Evolutionary conservation across 805 yeast genomes (phyloP).

Genomic region (Yamadazyma ubonensis): DNA sequence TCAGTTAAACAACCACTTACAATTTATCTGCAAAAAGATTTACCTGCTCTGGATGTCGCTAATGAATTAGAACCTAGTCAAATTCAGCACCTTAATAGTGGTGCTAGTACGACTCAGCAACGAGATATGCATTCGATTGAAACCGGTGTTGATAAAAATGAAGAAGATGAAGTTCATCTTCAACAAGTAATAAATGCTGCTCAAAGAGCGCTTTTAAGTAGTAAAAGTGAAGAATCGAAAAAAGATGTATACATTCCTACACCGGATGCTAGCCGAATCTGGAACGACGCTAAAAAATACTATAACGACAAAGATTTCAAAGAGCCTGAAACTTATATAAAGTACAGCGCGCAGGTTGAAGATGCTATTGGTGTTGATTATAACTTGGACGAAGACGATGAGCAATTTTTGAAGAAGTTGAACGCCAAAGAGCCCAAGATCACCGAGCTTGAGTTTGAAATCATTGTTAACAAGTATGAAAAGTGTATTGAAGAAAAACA

Average conservation of each 20-base stretch:
- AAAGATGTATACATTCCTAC: conserved; percentile 83
- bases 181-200: conserved; percentile 87
- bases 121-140: conserved; percentile 88
- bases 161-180: conserved; percentile 94
- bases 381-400: conserved; percentile 89
- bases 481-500: conserved; percentile 73
- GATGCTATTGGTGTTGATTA: conserved; percentile 86
- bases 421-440: conserved; percentile 43
- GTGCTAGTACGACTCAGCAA: conserved; percentile 60
- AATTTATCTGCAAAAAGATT: conserved; percentile 71
- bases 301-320: conserved; percentile 61
- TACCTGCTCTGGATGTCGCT: conserved; percentile 66
- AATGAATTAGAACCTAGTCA: conserved; percentile 44
- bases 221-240: conserved; percentile 28
- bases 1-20: conserved; percentile 85
- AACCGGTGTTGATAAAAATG: conserved; percentile 97
- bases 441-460: conserved; percentile 84
- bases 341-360: conserved; percentile 93
- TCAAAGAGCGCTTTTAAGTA: conserved; percentile 54
- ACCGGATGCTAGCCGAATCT: conserved; percentile 84
- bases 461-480: conserved; percentile 72
- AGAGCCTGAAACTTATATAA: conserved; percentile 78
- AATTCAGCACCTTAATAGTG: conserved; percentile 40
- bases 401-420: conserved; percentile 52
- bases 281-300: conserved; percentile 74